Conservation (phyloP, 805 yeast species). For the Ogataea zsoltii region DNA sequence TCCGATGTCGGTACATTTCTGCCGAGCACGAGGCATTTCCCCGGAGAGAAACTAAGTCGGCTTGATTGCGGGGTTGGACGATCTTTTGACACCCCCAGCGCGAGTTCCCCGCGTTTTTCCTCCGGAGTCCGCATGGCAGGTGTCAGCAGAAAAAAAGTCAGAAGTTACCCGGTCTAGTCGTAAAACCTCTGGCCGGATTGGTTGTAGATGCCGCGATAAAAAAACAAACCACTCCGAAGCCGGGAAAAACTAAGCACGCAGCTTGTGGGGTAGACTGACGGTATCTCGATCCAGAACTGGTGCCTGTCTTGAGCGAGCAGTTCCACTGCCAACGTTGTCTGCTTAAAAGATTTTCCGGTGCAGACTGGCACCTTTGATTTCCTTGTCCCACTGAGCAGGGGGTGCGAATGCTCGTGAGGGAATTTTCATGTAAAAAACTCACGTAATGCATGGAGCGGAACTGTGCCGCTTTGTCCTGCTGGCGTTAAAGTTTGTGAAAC, state of each 20-base stretch:
- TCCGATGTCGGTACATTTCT: too few relatives aligned
- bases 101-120: neutral
- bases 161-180: constrained; percentile 1
- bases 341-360: too few relatives aligned
- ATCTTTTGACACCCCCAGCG: neutral
- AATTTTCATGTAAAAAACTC: neutral
- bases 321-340: too few relatives aligned
- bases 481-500: neutral
- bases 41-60: too few relatives aligned
- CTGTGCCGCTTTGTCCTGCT: neutral
- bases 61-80: too few relatives aligned
- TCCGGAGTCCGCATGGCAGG: constrained; percentile 11
- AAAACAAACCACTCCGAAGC: constrained; percentile 1
- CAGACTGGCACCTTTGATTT: neutral
- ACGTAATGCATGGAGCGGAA: neutral
- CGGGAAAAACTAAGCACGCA: neutral
- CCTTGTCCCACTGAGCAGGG: neutral
- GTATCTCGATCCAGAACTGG: too few relatives aligned
- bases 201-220: constrained; percentile 11
- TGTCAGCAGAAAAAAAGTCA: neutral
- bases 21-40: too few relatives aligned
- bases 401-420: constrained; percentile 1
- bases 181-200: constrained; percentile 22
- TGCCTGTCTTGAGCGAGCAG: too few relatives aligned
- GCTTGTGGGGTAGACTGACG: neutral